These are phyloP conservation scores for Liquidambar formosana DNA, from an alignment of 164 flowering plant species.

Conservation along the genomic window DNA sequence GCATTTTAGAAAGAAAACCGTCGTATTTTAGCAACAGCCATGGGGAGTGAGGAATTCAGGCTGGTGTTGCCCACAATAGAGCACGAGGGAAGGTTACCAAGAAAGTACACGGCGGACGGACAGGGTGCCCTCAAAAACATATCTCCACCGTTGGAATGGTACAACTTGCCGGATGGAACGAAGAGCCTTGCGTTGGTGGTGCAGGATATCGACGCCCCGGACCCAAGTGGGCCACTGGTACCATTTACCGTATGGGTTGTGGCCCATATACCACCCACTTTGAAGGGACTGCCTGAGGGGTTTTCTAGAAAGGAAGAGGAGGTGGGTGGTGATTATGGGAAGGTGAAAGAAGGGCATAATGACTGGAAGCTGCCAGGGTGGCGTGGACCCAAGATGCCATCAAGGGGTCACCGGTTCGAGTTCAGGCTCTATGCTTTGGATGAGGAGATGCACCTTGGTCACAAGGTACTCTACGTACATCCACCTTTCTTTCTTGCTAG, in stretches of 20 bases:
- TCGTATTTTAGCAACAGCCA: neutral
- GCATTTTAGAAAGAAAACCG: neutral
- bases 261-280: constrained; percentile 59
- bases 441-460: constrained; percentile 56
- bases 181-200: constrained; percentile 69
- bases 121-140: constrained; percentile 70
- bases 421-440: constrained; percentile 80
- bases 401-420: constrained; percentile 65
- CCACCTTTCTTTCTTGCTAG: no score
- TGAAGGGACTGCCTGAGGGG: constrained; percentile 78
- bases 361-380: constrained; percentile 81
- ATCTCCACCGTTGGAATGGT: constrained; percentile 89
- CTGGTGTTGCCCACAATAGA: constrained; percentile 44
- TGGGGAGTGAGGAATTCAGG: constrained; percentile 53
- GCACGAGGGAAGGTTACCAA: constrained; percentile 58
- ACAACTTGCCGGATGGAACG: constrained; percentile 75
- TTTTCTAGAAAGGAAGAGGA: constrained; percentile 70
- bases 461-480: constrained; percentile 43
- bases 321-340: constrained; percentile 47
- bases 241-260: constrained; percentile 85
- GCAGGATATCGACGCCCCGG: constrained; percentile 74
- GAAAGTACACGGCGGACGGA: constrained; percentile 71
- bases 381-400: constrained; percentile 58
- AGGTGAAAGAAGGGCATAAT: constrained; percentile 68
- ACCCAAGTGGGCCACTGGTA: constrained; percentile 57